Percentiles rank a stretch among this genome's conserved stretches.
Conservation (phyloP, 805 yeast species). For the Wickerhamiella domercqiae region DNA sequence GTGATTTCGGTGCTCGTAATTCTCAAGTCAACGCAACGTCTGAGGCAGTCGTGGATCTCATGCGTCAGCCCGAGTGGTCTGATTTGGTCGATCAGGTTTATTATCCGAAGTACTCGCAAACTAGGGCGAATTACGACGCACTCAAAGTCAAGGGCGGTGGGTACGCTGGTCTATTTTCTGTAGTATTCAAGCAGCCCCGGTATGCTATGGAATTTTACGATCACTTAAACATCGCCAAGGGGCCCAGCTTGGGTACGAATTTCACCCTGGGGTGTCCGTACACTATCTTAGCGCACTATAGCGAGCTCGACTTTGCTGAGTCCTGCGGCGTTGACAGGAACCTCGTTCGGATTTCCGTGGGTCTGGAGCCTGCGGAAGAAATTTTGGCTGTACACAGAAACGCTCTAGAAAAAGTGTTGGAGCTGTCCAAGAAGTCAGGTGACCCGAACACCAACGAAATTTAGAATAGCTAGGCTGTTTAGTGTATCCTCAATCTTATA, state of each 20-base stretch:
- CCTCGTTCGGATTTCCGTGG: slow-evolving; percentile 68
- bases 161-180: slow-evolving; percentile 73
- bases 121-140: slow-evolving; percentile 53
- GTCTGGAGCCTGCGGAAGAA: slow-evolving; percentile 57
- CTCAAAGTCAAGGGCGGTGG: slow-evolving; percentile 61
- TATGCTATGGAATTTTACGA: slow-evolving; percentile 66
- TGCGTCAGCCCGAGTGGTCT: slow-evolving; percentile 12
- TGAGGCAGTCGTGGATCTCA: slow-evolving; percentile 24
- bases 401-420: slow-evolving; percentile 30
- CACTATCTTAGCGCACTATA: slow-evolving; percentile 70
- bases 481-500: slow-evolving; percentile 1
- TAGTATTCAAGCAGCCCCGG: slow-evolving; percentile 47
- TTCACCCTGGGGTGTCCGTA: slow-evolving; percentile 85
- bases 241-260: slow-evolving; percentile 84
- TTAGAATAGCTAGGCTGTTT: too few relatives aligned
- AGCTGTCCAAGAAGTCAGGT: neutral
- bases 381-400: slow-evolving; percentile 35
- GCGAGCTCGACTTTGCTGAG: slow-evolving; percentile 63
- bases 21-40: slow-evolving; percentile 27
- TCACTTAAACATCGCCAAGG: slow-evolving; percentile 54
- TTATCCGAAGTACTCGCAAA: slow-evolving; percentile 48
- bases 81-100: slow-evolving; percentile 46
- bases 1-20: slow-evolving; percentile 65
- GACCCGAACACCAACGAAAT: neutral
- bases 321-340: slow-evolving; percentile 71